Base-by-base conservation (phyloP, 495 filamentous ascomycete species). In the Viridothelium virens region DNA sequence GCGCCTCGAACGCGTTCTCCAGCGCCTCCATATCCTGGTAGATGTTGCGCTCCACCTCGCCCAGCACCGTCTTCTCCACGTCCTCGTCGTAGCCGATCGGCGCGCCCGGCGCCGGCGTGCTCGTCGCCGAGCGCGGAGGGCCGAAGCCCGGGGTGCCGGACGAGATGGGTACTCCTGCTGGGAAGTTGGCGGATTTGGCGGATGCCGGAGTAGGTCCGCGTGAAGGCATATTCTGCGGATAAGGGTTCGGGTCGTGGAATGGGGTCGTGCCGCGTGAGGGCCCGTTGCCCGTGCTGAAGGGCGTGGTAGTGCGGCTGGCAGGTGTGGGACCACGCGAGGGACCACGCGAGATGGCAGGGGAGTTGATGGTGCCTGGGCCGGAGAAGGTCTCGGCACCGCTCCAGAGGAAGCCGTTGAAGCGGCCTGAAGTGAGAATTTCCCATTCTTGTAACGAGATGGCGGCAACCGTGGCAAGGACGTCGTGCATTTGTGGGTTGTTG, bases 361-460 rank as follows among this genome's bases (percentile, higher is more conserved):
- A 77, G 37, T 79, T 77, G 46, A 69, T 65, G 46, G 68, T 65
- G 41, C n/a, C 63, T 25, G 47, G 73, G 18, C 62, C 53, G 7
- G 31, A 73, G 67, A 56, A 73, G 69, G 65, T 84, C 70, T 96
- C 92, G 39, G 89, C 90, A n/a, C 92, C 92, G 53, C 90, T 92
- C 85, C 92, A 94, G 25, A 98, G 84, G 78, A 98, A 97, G 3
- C 93, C 93, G 73, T 98, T 94, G 72, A 99, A 97, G 46, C 93
- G 91, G 36, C 95, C 95, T 0, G 93, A 97, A 37, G 88, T 90
- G 38, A 99, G 84, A 50, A 99, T 92, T 47, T 99, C 95, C 92
- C 96, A 97, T 74, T 99, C 95, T 16, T 86, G 86, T 37, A 87
- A 82, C 69, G 85, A 91, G 72, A 99, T 91, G 47, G 88, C 87